Percentiles rank a stretch among this genome's conserved stretches.
phyloP scores from a whole-genome alignment of 441 rosid genomes.

The Erysimum cheiri region DNA sequence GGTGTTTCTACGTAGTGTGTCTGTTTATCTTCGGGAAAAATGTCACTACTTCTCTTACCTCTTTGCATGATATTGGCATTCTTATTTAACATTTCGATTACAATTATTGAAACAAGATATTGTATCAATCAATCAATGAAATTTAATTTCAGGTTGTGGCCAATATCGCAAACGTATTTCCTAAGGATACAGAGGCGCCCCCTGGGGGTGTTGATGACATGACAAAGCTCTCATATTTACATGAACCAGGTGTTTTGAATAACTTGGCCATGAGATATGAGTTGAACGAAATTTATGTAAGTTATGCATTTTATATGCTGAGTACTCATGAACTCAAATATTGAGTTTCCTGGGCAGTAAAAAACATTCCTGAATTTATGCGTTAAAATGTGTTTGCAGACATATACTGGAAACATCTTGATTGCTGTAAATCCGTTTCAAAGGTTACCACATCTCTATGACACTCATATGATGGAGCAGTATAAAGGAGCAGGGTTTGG shows the following conservation, averaged over 20 bases:
- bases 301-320: slow-evolving; percentile 37
- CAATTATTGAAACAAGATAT: slow-evolving; percentile 9
- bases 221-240: slow-evolving; percentile 99
- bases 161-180: slow-evolving; percentile 78
- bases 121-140: slow-evolving; percentile 4
- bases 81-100: slow-evolving; percentile 5
- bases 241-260: slow-evolving; percentile 96
- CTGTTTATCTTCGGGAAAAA: slow-evolving; percentile 19
- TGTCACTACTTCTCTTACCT: slow-evolving; percentile 5
- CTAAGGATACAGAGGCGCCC: slow-evolving; percentile 95
- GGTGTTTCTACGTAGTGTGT: slow-evolving; percentile 24
- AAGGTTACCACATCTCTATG: slow-evolving; percentile 98
- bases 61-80: slow-evolving; percentile 36
- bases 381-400: slow-evolving; percentile 54
- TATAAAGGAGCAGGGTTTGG: slow-evolving; percentile 98
- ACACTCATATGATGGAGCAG: slow-evolving; percentile 99
- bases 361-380: slow-evolving; percentile 29
- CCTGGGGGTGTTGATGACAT: slow-evolving; percentile 99
- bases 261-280: slow-evolving; percentile 95
- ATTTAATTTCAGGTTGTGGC: slow-evolving; percentile 72
- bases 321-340: slow-evolving; percentile 15
- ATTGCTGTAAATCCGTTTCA: slow-evolving; percentile 98
- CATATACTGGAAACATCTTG: slow-evolving; percentile 99
- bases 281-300: slow-evolving; percentile 96
- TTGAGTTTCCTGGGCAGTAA: slow-evolving; percentile 3